Conservation (phyloP, 129 eudicot species). For the Glebionis coronaria region DNA sequence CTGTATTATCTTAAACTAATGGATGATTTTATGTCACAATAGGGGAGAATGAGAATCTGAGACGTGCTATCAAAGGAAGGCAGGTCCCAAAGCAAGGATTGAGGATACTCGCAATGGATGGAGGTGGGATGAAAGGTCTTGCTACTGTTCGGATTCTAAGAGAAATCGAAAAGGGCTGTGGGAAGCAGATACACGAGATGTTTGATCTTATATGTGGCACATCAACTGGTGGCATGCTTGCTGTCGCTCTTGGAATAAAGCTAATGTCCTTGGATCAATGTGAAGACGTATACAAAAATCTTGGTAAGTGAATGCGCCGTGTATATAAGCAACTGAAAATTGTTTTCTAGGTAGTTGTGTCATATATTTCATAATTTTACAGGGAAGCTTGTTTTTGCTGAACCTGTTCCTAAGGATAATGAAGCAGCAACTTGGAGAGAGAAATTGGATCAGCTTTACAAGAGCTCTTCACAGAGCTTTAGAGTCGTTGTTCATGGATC, state of each 20-base stretch:
- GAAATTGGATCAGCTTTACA: constrained; percentile 92
- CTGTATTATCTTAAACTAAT: constrained; percentile 12
- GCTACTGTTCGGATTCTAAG: constrained; percentile 89
- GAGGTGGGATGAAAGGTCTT: constrained; percentile 99
- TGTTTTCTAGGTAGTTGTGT: neutral
- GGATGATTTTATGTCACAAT: constrained; percentile 18
- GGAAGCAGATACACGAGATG: constrained; percentile 89
- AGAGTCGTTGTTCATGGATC: constrained; percentile 99
- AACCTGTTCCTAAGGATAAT: constrained; percentile 91
- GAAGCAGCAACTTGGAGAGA: constrained; percentile 99
- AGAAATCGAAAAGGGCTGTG: constrained; percentile 92
- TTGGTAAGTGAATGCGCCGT: constrained; percentile 49
- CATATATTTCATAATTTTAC: constrained; percentile 19
- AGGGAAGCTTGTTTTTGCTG: constrained; percentile 99
- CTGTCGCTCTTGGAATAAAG: constrained; percentile 97
- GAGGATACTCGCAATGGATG: constrained; percentile 99
- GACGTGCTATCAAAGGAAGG: constrained; percentile 89
- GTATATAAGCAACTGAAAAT: neutral
- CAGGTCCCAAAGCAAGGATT: constrained; percentile 91
- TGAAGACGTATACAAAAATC: constrained; percentile 96
- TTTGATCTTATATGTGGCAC: constrained; percentile 99
- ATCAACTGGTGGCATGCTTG: constrained; percentile 99
- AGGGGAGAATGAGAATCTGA: constrained; percentile 96
- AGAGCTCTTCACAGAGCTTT: constrained; percentile 97
- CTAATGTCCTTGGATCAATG: constrained; percentile 87